phyloP scores from a whole-genome alignment of 75 land plant genomes.

The Pinus taeda region DNA sequence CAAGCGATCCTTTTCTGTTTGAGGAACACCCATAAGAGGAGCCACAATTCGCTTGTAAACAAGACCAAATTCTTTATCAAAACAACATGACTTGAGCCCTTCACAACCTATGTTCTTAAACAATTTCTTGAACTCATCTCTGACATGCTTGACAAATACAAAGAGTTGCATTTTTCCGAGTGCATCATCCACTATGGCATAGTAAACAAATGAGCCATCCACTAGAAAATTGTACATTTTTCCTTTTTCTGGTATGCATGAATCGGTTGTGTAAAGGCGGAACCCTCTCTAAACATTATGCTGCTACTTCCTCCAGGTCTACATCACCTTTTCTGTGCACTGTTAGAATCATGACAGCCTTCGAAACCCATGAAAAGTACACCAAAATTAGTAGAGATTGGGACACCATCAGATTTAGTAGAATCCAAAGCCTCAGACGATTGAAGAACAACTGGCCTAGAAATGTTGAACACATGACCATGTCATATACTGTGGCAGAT shows the following conservation, averaged over 20 bases:
- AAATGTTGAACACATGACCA: too few species aligned
- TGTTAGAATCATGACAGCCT: conserved; percentile 27
- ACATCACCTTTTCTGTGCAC: conserved; percentile 24
- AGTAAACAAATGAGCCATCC: conserved; percentile 23
- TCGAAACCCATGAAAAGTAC: conserved; percentile 43
- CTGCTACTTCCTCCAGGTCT: conserved; percentile 24
- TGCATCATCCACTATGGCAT: conserved; percentile 34
- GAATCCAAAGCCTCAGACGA: too few species aligned
- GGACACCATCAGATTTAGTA: too few species aligned
- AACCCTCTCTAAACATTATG: conserved; percentile 25
- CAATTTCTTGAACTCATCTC: conserved; percentile 15
- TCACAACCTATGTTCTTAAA: not conserved
- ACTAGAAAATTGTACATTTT: conserved; percentile 30
- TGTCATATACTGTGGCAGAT: too few species aligned
- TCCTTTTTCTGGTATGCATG: conserved; percentile 26
- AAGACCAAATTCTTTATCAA: too few species aligned
- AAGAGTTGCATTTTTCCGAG: conserved; percentile 19
- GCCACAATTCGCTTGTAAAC: too few species aligned
- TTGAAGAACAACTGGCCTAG: too few species aligned
- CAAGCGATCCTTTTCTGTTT: too few species aligned
- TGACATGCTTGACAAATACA: conserved; percentile 23
- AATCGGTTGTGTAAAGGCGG: conserved; percentile 36
- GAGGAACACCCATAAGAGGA: too few species aligned
- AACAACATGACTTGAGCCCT: conserved; percentile 6
- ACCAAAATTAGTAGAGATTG: conserved; percentile 22